Evolutionary conservation across 2,329 filamentous ascomycete genomes (phyloP).

Genomic region (Trichoderma brevicompactum): DNA sequence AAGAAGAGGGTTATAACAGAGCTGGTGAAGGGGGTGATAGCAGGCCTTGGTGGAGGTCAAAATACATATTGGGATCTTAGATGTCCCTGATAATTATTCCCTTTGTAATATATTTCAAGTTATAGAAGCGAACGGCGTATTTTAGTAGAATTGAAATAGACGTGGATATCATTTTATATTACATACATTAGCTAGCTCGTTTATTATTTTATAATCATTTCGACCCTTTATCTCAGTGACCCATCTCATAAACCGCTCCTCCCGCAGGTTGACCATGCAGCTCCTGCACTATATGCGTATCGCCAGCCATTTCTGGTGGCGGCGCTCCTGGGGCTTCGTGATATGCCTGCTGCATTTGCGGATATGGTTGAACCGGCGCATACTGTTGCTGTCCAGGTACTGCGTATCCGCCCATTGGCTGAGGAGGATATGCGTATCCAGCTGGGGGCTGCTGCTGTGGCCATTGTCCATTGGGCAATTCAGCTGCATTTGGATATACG

Average conservation of each 20-base stretch:
- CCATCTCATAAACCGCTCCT: constrained; percentile 18
- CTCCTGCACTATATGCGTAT: constrained; percentile 20
- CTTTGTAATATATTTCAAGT: background rate
- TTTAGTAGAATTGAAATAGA: constrained; percentile 5
- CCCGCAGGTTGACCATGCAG: constrained; percentile 3
- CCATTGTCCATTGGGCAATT: constrained; percentile 12
- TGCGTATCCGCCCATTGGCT: background rate
- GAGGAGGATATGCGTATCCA: constrained; percentile 11
- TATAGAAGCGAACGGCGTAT: background rate
- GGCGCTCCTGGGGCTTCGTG: constrained; percentile 3
- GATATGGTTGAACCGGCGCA: no score
- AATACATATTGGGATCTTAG: constrained; percentile 21
- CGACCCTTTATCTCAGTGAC: background rate
- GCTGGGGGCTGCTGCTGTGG: constrained; percentile 11
- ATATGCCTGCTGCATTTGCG: constrained; percentile 1
- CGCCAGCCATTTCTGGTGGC: constrained; percentile 16
- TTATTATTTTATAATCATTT: background rate
- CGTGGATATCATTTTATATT: constrained; percentile 20
- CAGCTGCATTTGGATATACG: constrained; percentile 3
- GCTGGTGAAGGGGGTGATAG: constrained; percentile 34
- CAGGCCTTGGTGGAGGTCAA: constrained; percentile 34
- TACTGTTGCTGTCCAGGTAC: no score
- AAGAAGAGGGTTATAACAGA: constrained; percentile 64
- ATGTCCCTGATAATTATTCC: background rate
- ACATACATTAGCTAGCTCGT: constrained; percentile 11